These are phyloP conservation scores for Podaxis sp. DNA, from an alignment of 768 basidiomycete species.

Conservation along the genomic window DNA sequence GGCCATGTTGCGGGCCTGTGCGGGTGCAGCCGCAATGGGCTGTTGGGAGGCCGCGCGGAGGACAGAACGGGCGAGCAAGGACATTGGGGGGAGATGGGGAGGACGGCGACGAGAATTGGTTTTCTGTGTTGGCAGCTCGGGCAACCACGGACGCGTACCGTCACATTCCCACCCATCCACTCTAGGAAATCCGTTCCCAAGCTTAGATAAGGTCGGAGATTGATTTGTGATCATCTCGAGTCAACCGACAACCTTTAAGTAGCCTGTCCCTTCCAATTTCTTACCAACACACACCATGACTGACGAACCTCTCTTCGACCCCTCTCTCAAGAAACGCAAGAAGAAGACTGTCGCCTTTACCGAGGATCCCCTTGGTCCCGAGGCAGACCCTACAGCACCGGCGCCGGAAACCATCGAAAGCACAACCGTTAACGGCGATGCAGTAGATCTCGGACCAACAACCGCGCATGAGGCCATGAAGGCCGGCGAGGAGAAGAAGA, in stretches of 20 bases:
- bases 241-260: neutral
- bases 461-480: conserved; percentile 80
- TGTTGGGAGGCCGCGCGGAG: conserved; percentile 38
- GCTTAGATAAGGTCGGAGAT: conserved; percentile 4
- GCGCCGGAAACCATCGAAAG: conserved; percentile 73
- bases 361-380: conserved; percentile 80
- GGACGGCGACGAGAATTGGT: conserved; percentile 15
- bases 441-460: conserved; percentile 73
- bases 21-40: conserved; percentile 41
- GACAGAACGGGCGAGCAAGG: conserved; percentile 50
- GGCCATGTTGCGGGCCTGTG: conserved; percentile 83
- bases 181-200: conserved; percentile 24
- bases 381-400: conserved; percentile 79
- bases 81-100: conserved; percentile 26
- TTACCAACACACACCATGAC: neutral
- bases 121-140: conserved; percentile 33
- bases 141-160: conserved; percentile 38
- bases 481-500: conserved; percentile 41
- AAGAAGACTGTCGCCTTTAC: conserved; percentile 86
- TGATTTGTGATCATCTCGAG: conserved; percentile 13
- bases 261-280: neutral
- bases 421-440: conserved; percentile 67
- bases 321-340: conserved; percentile 83
- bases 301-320: conserved; percentile 71
- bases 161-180: conserved; percentile 31